These are phyloP conservation scores for Penicillium expansum DNA, from an alignment of 2,329 filamentous ascomycete genomes.

Conservation along the genomic window DNA sequence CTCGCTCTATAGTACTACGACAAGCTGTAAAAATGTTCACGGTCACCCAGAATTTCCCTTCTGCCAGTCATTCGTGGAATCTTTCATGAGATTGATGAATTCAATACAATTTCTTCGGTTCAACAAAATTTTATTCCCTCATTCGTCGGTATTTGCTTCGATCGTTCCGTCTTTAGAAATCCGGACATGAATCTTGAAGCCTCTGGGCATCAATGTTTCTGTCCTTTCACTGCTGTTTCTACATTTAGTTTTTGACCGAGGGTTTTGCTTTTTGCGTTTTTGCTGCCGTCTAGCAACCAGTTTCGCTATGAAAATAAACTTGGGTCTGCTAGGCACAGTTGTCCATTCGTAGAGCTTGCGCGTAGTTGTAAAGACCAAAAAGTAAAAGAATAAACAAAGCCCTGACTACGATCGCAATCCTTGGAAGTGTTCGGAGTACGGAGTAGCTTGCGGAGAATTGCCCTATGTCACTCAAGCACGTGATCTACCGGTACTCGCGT, in stretches of 20 bases:
- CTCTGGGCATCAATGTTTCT: slow-evolving; percentile 12
- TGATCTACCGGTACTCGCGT: slow-evolving; percentile 14
- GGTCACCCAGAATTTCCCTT: slow-evolving; percentile 44
- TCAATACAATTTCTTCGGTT: slow-evolving; percentile 37
- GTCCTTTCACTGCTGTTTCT: slow-evolving; percentile 23
- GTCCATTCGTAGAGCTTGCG: neutral
- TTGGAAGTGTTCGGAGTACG: no score
- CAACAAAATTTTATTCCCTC: slow-evolving; percentile 30
- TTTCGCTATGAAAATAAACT: slow-evolving; percentile 35
- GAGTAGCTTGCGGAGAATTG: no score
- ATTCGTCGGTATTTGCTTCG: slow-evolving; percentile 25
- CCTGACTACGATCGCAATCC: neutral
- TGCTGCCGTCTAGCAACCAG: slow-evolving; percentile 26
- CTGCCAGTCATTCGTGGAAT: slow-evolving; percentile 35
- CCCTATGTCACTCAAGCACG: slow-evolving; percentile 10
- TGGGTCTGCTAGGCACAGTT: slow-evolving; percentile 27
- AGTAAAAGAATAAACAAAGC: neutral
- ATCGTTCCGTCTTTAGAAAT: slow-evolving; percentile 30
- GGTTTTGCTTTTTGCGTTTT: slow-evolving; percentile 17
- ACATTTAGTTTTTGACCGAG: slow-evolving; percentile 21
- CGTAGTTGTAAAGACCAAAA: neutral
- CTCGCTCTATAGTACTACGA: slow-evolving; percentile 76
- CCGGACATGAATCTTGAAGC: slow-evolving; percentile 8
- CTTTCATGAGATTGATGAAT: slow-evolving; percentile 46
- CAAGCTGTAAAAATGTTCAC: slow-evolving; percentile 75